Conservation (phyloP, 345 rosid genomes). For the Garcia nutans region DNA sequence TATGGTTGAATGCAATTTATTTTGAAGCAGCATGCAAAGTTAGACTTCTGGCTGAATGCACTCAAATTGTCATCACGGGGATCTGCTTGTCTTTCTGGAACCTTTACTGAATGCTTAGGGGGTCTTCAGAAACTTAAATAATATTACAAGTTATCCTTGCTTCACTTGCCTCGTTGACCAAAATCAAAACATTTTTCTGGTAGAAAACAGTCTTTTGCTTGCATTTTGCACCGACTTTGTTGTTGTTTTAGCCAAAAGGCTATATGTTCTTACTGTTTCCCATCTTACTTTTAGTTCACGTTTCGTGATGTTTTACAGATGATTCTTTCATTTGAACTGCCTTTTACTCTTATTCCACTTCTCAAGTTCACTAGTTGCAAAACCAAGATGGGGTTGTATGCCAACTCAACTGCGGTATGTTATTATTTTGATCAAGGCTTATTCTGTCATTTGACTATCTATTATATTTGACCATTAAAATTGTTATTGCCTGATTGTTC, state of each 20-base stretch:
- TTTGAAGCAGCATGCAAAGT: neutral
- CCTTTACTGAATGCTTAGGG: no score
- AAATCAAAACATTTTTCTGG: no score
- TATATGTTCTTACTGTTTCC: neutral
- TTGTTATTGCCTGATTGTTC: no score
- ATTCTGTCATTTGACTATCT: neutral
- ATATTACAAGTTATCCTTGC: neutral
- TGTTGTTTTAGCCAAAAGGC: neutral
- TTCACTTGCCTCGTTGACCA: neutral
- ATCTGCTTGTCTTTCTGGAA: neutral
- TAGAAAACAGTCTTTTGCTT: no score
- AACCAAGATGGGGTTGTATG: slow-evolving; percentile 76
- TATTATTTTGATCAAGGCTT: slow-evolving; percentile 9
- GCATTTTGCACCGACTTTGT: neutral
- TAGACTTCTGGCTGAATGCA: neutral
- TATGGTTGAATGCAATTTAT: neutral
- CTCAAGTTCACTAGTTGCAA: slow-evolving; percentile 92
- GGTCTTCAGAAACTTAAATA: neutral
- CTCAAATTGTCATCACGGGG: neutral
- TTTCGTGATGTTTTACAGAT: slow-evolving; percentile 47
- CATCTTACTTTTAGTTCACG: neutral
- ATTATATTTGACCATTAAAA: neutral
- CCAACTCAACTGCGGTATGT: slow-evolving; percentile 57
- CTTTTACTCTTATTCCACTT: slow-evolving; percentile 86
- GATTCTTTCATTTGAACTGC: slow-evolving; percentile 94